A percentile compares a stretch with the other conserved stretches of the same genome.
These are phyloP conservation scores for Pezicula rhizophila DNA, from an alignment of 2,329 filamentous ascomycete species.

Conservation along the genomic window DNA sequence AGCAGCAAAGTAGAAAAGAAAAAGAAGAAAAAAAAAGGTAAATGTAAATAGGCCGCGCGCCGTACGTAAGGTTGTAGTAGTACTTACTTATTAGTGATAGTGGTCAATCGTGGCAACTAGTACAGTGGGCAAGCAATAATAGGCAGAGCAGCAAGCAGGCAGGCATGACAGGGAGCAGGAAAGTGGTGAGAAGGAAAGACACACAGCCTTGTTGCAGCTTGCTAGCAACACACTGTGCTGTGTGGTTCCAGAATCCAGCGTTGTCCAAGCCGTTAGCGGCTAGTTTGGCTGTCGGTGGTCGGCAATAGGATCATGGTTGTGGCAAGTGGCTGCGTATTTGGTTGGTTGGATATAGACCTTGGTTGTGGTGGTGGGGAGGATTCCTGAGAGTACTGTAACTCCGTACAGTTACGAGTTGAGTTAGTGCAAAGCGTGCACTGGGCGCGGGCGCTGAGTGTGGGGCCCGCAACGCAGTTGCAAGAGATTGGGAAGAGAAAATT, in stretches of 20 bases:
- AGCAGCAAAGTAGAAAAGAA: not conserved
- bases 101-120: not conserved
- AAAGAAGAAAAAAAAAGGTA: not conserved
- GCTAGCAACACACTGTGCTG: not conserved
- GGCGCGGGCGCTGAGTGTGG: too few species aligned
- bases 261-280: not conserved
- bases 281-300: not conserved
- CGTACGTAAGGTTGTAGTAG: slow-evolving; percentile 5
- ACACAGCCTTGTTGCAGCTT: not conserved
- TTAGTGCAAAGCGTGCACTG: too few species aligned
- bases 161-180: too few species aligned
- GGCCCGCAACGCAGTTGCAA: too few species aligned
- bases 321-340: not conserved
- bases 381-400: too few species aligned
- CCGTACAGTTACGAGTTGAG: too few species aligned
- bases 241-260: not conserved
- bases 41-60: slow-evolving; percentile 12
- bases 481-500: slow-evolving; percentile 3
- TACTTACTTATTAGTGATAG: not conserved
- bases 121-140: not conserved
- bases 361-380: too few species aligned
- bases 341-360: not conserved
- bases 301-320: not conserved
- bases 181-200: too few species aligned
- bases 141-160: too few species aligned